Evolutionary conservation across 768 basidiomycete species (phyloP).

Genomic region (Hericium rajendrae): DNA sequence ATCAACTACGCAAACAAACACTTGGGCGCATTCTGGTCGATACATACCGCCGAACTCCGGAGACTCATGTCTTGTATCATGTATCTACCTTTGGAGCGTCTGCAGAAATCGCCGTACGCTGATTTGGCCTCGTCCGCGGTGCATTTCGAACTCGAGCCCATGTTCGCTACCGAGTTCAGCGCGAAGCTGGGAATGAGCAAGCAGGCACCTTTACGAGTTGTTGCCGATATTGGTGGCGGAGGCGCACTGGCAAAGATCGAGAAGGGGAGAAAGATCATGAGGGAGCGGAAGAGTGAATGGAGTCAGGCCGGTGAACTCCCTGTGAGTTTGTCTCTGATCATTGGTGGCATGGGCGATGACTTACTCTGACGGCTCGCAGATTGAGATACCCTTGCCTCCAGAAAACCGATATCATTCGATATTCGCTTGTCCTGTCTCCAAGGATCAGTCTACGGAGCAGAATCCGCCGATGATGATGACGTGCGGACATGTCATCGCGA

Average conservation of each 20-base stretch:
- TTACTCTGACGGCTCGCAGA: slow-evolving; percentile 35
- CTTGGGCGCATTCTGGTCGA: slow-evolving; percentile 52
- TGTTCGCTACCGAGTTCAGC: slow-evolving; percentile 88
- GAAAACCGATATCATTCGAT: slow-evolving; percentile 93
- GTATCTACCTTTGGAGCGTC: slow-evolving; percentile 59
- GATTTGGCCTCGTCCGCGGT: slow-evolving; percentile 64
- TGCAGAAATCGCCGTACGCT: slow-evolving; percentile 64
- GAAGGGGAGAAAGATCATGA: slow-evolving; percentile 90
- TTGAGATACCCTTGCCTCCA: slow-evolving; percentile 83
- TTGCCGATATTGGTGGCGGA: slow-evolving; percentile 88
- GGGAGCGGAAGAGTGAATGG: slow-evolving; percentile 90
- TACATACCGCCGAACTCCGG: slow-evolving; percentile 54
- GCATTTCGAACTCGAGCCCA: slow-evolving; percentile 68
- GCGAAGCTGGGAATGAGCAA: slow-evolving; percentile 80
- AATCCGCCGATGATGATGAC: slow-evolving; percentile 98
- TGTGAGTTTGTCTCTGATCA: slow-evolving; percentile 33
- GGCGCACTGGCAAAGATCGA: slow-evolving; percentile 88
- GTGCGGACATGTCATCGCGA: slow-evolving; percentile 92
- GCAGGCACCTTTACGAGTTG: slow-evolving; percentile 79
- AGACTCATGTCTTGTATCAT: slow-evolving; percentile 61
- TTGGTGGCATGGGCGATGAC: background rate
- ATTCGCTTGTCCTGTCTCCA: slow-evolving; percentile 95
- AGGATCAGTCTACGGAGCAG: slow-evolving; percentile 86
- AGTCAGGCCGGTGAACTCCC: slow-evolving; percentile 83
- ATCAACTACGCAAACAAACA: slow-evolving; percentile 66